Percentiles rank a stretch among this genome's conserved stretches.
Conservation (phyloP, 306 rosid species). For the Quercus cerris region DNA sequence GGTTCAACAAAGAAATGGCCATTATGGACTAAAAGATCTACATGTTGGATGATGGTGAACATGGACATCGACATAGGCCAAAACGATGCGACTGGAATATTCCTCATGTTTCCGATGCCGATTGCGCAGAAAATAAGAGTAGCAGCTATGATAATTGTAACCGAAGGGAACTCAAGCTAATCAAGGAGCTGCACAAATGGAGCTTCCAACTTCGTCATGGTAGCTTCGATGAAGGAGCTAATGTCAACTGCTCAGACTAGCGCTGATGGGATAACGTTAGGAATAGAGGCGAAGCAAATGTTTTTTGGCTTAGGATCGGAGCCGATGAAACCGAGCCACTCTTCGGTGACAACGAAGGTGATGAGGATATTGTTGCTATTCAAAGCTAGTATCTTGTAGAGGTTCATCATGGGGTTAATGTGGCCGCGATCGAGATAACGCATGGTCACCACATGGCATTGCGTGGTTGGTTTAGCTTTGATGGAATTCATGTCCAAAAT, state of each 20-base stretch:
- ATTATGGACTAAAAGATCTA: neutral
- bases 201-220: constrained; percentile 7
- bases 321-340: constrained; percentile 26
- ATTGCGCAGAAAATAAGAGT: constrained; percentile 26
- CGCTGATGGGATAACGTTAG: constrained; percentile 26
- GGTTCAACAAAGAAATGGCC: neutral
- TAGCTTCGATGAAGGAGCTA: neutral
- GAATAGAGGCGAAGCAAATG: constrained; percentile 29
- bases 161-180: constrained; percentile 29
- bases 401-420: constrained; percentile 46
- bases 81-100: constrained; percentile 40
- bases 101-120: constrained; percentile 23
- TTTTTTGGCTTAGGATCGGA: constrained; percentile 11
- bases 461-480: neutral
- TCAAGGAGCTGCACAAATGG: constrained; percentile 12
- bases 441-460: constrained; percentile 36
- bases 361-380: neutral
- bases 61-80: constrained; percentile 45
- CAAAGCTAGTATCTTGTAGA: constrained; percentile 7
- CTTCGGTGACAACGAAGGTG: constrained; percentile 23
- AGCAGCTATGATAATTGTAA: constrained; percentile 30
- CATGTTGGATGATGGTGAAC: constrained; percentile 6
- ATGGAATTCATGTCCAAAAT: neutral
- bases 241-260: constrained; percentile 6
- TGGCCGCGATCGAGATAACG: constrained; percentile 43